phyloP scores from a whole-genome alignment of 805 yeast genomes.

The Kuraishia ogatae region DNA sequence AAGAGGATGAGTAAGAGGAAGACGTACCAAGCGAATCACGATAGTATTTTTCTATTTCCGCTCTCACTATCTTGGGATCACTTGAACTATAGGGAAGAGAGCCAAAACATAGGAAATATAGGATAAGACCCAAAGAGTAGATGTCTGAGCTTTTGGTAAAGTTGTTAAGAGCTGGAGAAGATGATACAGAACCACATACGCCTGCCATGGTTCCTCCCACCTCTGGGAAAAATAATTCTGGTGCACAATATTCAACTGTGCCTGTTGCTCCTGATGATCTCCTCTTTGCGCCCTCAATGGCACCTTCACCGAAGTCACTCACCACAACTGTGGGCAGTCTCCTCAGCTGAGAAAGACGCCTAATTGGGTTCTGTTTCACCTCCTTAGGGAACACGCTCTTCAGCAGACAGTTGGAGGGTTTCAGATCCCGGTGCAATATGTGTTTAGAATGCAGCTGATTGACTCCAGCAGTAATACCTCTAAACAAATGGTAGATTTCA shows the following conservation, averaged over 20 bases:
- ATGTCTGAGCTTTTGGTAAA: slow-evolving; percentile 71
- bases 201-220: too few relatives aligned
- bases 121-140: slow-evolving; percentile 78
- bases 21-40: slow-evolving; percentile 9
- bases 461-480: slow-evolving; percentile 64
- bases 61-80: slow-evolving; percentile 13
- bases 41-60: slow-evolving; percentile 13
- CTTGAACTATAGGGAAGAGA: slow-evolving; percentile 47
- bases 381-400: slow-evolving; percentile 22
- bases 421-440: slow-evolving; percentile 80
- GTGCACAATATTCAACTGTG: slow-evolving; percentile 82
- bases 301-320: slow-evolving; percentile 88
- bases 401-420: slow-evolving; percentile 81
- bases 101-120: slow-evolving; percentile 67
- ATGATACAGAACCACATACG: slow-evolving; percentile 13
- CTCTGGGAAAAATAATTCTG: slow-evolving; percentile 48
- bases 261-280: slow-evolving; percentile 81
- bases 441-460: slow-evolving; percentile 64
- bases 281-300: slow-evolving; percentile 55
- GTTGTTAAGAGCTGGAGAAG: slow-evolving; percentile 31
- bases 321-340: slow-evolving; percentile 64
- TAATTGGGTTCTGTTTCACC: slow-evolving; percentile 13
- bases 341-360: slow-evolving; percentile 13
- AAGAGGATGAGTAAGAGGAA: background rate
- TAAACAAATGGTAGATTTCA: slow-evolving; percentile 63